phyloP scores from a whole-genome alignment of 2,329 filamentous ascomycete species.

The Capronia epimyces region DNA sequence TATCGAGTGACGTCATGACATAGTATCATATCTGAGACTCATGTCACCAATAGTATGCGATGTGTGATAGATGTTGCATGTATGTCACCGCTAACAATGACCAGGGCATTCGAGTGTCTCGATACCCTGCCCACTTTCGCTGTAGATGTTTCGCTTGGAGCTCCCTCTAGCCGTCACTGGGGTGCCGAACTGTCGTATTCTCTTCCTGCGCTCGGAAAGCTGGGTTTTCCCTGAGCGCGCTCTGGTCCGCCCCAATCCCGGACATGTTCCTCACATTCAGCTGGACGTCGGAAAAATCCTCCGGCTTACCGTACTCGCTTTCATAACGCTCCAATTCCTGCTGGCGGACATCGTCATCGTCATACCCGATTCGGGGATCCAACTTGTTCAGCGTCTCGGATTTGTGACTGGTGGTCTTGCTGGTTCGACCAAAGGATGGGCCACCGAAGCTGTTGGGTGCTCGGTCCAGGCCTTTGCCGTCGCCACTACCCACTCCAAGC shows the following conservation, averaged over 20 bases:
- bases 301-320: conserved; percentile 9
- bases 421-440: conserved; percentile 14
- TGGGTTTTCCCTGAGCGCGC: conserved; percentile 2
- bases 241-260: conserved; percentile 9
- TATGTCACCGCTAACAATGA: too few species aligned
- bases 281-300: conserved; percentile 1
- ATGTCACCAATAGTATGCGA: too few species aligned
- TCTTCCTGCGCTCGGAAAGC: background rate
- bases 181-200: background rate
- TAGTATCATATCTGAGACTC: too few species aligned
- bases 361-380: conserved; percentile 11
- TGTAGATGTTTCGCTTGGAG: too few species aligned
- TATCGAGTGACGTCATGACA: too few species aligned
- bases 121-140: too few species aligned
- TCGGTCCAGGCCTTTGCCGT: conserved; percentile 3
- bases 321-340: conserved; percentile 6
- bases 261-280: conserved; percentile 8
- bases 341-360: conserved; percentile 3
- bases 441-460: conserved; percentile 11
- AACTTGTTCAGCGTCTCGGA: conserved; percentile 10
- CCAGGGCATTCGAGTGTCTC: too few species aligned
- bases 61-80: too few species aligned
- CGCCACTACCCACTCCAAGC: background rate
- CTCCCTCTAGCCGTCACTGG: background rate
- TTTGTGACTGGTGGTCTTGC: conserved; percentile 3